Evolutionary conservation across 768 basidiomycete species (phyloP).

Genomic region (Trametes cingulata): DNA sequence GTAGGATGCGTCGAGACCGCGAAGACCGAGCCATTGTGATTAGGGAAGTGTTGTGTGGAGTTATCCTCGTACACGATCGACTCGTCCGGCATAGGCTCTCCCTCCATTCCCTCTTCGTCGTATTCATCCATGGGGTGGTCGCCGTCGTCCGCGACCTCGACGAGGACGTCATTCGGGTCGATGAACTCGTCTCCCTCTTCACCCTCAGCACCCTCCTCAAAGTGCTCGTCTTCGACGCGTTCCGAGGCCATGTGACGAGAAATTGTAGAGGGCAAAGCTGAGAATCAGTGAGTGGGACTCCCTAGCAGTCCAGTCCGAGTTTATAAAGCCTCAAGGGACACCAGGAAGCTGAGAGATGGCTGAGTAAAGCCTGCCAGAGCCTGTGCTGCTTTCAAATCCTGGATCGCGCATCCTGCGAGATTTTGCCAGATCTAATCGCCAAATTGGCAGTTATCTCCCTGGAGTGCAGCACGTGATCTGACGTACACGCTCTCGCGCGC

Average conservation of each 20-base stretch:
- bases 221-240: slow-evolving; percentile 41
- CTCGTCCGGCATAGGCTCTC: slow-evolving; percentile 30
- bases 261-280: not conserved
- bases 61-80: slow-evolving; percentile 50
- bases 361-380: slow-evolving; percentile 3
- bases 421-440: slow-evolving; percentile 10
- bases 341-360: slow-evolving; percentile 11
- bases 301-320: not conserved
- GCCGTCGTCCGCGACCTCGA: slow-evolving; percentile 64
- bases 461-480: not conserved
- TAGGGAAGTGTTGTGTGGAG: slow-evolving; percentile 66
- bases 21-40: slow-evolving; percentile 81
- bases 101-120: slow-evolving; percentile 34
- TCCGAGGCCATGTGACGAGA: slow-evolving; percentile 29
- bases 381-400: slow-evolving; percentile 7
- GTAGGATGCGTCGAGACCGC: slow-evolving; percentile 81
- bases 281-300: not conserved
- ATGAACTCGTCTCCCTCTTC: slow-evolving; percentile 65
- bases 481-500: no score
- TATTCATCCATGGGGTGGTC: slow-evolving; percentile 76
- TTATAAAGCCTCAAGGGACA: not conserved
- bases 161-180: slow-evolving; percentile 61
- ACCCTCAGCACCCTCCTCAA: slow-evolving; percentile 46
- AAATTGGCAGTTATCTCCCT: not conserved
- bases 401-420: slow-evolving; percentile 2